These are phyloP conservation scores for Meredithiella fracta DNA, from an alignment of 2,329 filamentous ascomycete species.

Conservation along the genomic window DNA sequence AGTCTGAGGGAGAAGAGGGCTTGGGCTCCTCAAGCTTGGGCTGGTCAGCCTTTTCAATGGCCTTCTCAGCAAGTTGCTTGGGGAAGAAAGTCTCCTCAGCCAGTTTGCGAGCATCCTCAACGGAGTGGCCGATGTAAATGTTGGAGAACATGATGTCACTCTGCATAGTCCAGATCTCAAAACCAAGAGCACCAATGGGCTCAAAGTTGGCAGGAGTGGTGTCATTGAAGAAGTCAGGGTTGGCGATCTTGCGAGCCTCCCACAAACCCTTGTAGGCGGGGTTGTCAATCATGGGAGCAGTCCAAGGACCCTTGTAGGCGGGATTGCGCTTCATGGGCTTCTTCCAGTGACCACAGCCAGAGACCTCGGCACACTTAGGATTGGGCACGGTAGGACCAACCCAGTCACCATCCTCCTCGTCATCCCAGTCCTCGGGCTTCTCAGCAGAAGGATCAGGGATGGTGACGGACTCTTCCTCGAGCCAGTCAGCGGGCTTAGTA, in stretches of 20 bases:
- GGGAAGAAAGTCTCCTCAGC: conserved; percentile 76
- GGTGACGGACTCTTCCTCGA: conserved; percentile 69
- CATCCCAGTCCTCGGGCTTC: conserved; percentile 99
- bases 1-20: conserved; percentile 53
- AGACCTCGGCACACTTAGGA: conserved; percentile 85
- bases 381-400: conserved; percentile 77
- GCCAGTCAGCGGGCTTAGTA: conserved; percentile 85
- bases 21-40: conserved; percentile 49
- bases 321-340: conserved; percentile 89
- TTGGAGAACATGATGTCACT: conserved; percentile 98
- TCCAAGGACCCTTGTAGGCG: conserved; percentile 98
- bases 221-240: conserved; percentile 94
- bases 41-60: conserved; percentile 60
- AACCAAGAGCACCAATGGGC: conserved; percentile 95
- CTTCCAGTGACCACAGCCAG: conserved; percentile 87
- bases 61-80: conserved; percentile 73
- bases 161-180: conserved; percentile 99
- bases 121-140: conserved; percentile 97
- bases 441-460: conserved; percentile 83
- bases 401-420: conserved; percentile 99
- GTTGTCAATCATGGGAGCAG: conserved; percentile 84
- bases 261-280: conserved; percentile 93
- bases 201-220: conserved; percentile 93
- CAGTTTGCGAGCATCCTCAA: conserved; percentile 80
- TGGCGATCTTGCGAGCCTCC: conserved; percentile 89